A percentile compares a stretch with the other conserved stretches of the same genome.
Conservation (phyloP, 2,329 filamentous ascomycete species). For the Aspergillus quadricinctus region DNA sequence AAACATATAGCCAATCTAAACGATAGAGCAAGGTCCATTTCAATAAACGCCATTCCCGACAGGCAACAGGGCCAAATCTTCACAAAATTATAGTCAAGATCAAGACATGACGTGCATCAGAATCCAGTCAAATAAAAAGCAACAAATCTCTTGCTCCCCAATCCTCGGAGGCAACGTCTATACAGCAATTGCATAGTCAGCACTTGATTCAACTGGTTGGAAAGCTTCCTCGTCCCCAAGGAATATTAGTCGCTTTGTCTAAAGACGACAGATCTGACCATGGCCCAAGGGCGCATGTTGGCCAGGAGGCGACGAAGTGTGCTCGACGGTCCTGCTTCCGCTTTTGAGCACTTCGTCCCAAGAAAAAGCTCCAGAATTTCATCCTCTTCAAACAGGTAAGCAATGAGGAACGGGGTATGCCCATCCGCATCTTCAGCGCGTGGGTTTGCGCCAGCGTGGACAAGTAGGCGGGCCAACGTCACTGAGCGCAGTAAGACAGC, state of each 20-base stretch:
- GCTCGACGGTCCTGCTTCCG: neutral
- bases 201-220: neutral
- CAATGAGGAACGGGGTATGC: neutral
- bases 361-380: neutral
- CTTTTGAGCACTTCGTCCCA: neutral
- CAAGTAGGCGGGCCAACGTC: neutral
- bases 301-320: neutral
- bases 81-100: neutral
- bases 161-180: neutral
- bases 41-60: neutral
- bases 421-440: too few species aligned
- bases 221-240: neutral
- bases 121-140: neutral
- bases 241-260: neutral
- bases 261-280: neutral
- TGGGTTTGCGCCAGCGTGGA: neutral
- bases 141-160: neutral
- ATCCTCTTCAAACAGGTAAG: neutral
- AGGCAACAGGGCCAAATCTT: neutral
- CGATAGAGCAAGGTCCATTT: neutral
- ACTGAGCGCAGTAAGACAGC: neutral
- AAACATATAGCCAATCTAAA: neutral
- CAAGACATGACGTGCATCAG: too few species aligned
- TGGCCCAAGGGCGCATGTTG: neutral
- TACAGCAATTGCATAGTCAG: neutral